Conservation (phyloP, 345 rosid species). For the Brassica carinata region DNA sequence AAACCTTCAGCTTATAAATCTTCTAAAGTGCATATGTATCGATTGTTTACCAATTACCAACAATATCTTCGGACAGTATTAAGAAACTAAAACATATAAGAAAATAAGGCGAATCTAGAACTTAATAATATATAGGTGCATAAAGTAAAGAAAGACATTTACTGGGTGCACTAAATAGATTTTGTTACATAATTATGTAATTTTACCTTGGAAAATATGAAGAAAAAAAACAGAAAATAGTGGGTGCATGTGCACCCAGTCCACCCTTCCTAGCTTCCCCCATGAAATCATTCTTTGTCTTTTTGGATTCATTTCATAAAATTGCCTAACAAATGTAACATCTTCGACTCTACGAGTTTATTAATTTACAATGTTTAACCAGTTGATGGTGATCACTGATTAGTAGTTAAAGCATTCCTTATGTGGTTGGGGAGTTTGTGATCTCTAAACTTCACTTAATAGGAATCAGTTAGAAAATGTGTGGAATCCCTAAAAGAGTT, state of each 20-base stretch:
- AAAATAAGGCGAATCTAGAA: too few relatives aligned
- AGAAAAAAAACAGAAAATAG: too few relatives aligned
- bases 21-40: conserved; percentile 26
- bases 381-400: neutral
- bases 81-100: too few relatives aligned
- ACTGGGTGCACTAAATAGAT: too few relatives aligned
- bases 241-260: too few relatives aligned
- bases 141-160: too few relatives aligned
- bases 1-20: conserved; percentile 32
- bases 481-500: conserved; percentile 1
- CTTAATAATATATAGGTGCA: too few relatives aligned
- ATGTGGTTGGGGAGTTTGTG: neutral
- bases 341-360: neutral
- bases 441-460: too few relatives aligned
- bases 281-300: neutral
- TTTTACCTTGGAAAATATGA: too few relatives aligned
- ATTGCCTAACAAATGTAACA: neutral
- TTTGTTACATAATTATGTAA: too few relatives aligned
- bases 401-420: neutral
- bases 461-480: neutral
- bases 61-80: neutral
- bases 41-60: neutral
- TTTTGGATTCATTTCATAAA: neutral
- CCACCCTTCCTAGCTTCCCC: too few relatives aligned
- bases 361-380: neutral